These are phyloP conservation scores for Aquilaria yunnanensis DNA, from an alignment of 345 rosid genomes.

Conservation along the genomic window DNA sequence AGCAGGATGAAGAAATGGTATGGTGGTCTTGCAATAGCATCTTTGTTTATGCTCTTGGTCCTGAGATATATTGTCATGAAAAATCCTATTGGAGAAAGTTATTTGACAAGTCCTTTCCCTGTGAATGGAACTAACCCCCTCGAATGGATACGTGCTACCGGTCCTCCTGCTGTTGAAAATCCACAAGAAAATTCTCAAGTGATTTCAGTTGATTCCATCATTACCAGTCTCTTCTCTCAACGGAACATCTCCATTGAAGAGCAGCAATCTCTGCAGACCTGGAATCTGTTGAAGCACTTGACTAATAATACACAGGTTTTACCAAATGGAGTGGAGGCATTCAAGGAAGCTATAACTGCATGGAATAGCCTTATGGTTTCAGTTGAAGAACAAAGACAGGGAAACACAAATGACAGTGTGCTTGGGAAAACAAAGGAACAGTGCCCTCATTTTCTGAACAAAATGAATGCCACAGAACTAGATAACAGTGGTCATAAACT, in stretches of 20 bases:
- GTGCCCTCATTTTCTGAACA: conserved; percentile 84
- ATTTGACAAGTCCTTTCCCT: conserved; percentile 34
- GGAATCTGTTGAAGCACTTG: conserved; percentile 61
- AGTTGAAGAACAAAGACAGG: conserved; percentile 57
- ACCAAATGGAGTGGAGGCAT: conserved; percentile 75
- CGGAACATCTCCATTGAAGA: conserved; percentile 65
- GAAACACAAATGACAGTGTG: conserved; percentile 41
- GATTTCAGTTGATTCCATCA: conserved; percentile 45
- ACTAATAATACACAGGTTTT: conserved; percentile 60
- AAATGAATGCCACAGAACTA: conserved; percentile 65
- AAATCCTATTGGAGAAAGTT: conserved; percentile 51
- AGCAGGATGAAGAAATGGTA: conserved; percentile 84
- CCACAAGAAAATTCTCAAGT: conserved; percentile 54
- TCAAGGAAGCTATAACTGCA: conserved; percentile 85
- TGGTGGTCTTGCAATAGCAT: conserved; percentile 58
- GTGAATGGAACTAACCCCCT: conserved; percentile 66
- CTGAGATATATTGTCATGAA: conserved; percentile 64
- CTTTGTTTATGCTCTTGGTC: conserved; percentile 69
- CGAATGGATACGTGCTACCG: conserved; percentile 54
- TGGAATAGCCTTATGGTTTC: conserved; percentile 76
- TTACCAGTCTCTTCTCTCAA: conserved; percentile 44
- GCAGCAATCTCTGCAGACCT: conserved; percentile 57
- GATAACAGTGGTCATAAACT: conserved; percentile 41
- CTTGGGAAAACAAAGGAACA: conserved; percentile 44
- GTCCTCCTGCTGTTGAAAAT: conserved; percentile 48